Evolutionary conservation across 2,329 filamentous ascomycete species (phyloP).

Genomic region (Colletotrichum tropicicola): DNA sequence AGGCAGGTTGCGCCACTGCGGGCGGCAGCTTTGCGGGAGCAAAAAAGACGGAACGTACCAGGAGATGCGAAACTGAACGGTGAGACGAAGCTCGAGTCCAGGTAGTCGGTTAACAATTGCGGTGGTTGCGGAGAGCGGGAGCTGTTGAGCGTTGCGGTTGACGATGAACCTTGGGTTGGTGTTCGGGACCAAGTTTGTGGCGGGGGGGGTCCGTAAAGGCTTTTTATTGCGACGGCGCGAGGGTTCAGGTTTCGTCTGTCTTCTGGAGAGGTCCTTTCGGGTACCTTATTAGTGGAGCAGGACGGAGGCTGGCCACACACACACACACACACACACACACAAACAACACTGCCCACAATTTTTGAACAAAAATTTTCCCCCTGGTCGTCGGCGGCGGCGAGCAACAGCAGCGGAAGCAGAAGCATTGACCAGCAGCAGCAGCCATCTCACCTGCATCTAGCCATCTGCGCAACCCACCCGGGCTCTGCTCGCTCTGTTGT

Average conservation of each 20-base stretch:
- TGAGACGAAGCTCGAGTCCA: constrained; percentile 16
- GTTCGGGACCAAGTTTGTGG: constrained; percentile 8
- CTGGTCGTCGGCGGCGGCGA: background rate
- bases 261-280: constrained; percentile 19
- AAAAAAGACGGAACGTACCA: constrained; percentile 18
- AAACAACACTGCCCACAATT: constrained; percentile 19
- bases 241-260: constrained; percentile 28
- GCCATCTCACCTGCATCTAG: background rate
- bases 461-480: background rate
- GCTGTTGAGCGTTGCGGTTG: constrained; percentile 19
- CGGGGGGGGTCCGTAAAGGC: constrained; percentile 11
- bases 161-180: constrained; percentile 22
- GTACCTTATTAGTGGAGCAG: constrained; percentile 19
- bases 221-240: constrained; percentile 30
- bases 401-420: background rate
- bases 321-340: background rate
- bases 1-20: constrained; percentile 3
- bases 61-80: background rate
- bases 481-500: background rate
- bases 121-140: background rate
- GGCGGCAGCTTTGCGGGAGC: background rate
- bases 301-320: constrained; percentile 13
- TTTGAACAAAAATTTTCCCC: constrained; percentile 22
- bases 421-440: background rate
- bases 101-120: constrained; percentile 19